These are phyloP conservation scores for Xylaria palmicola DNA, from an alignment of 495 filamentous ascomycete species.

Conservation along the genomic window DNA sequence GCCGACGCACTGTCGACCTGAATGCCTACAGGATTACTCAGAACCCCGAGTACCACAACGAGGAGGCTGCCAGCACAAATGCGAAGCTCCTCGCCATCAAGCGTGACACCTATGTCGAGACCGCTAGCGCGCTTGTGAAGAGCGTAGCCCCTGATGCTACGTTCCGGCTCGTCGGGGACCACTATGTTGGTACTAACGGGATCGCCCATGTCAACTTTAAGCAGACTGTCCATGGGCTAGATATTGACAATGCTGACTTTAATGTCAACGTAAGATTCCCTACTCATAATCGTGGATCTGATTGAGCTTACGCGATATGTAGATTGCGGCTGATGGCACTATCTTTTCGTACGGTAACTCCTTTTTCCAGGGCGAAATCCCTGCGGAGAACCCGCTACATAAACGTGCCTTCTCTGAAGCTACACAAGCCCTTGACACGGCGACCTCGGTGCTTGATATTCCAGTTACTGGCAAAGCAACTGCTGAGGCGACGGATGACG, in stretches of 20 bases:
- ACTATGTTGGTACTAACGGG: constrained; percentile 47
- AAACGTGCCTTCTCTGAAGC: constrained; percentile 39
- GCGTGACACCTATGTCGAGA: constrained; percentile 32
- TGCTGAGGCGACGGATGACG: constrained; percentile 30
- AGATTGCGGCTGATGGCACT: constrained; percentile 39
- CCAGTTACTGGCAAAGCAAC: constrained; percentile 36
- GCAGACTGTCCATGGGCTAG: constrained; percentile 51
- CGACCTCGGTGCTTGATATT: constrained; percentile 31
- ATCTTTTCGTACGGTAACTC: constrained; percentile 47
- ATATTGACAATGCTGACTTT: constrained; percentile 57
- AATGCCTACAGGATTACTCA: constrained; percentile 32
- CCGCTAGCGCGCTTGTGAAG: constrained; percentile 35
- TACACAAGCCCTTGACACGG: constrained; percentile 34
- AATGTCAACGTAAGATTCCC: constrained; percentile 50
- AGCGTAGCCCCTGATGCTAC: constrained; percentile 24
- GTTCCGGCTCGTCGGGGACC: constrained; percentile 45
- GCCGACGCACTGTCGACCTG: constrained; percentile 34
- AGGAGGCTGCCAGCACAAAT: constrained; percentile 17
- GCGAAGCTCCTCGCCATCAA: constrained; percentile 24
- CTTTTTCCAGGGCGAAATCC: constrained; percentile 39
- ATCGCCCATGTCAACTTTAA: constrained; percentile 54
- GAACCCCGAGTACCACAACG: constrained; percentile 28
- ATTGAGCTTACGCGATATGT: constrained; percentile 16
- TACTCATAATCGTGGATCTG: not conserved
- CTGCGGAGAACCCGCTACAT: constrained; percentile 27